These are phyloP conservation scores for Saccharomycopsis javanensis DNA, from an alignment of 805 yeast genomes.

Conservation along the genomic window DNA sequence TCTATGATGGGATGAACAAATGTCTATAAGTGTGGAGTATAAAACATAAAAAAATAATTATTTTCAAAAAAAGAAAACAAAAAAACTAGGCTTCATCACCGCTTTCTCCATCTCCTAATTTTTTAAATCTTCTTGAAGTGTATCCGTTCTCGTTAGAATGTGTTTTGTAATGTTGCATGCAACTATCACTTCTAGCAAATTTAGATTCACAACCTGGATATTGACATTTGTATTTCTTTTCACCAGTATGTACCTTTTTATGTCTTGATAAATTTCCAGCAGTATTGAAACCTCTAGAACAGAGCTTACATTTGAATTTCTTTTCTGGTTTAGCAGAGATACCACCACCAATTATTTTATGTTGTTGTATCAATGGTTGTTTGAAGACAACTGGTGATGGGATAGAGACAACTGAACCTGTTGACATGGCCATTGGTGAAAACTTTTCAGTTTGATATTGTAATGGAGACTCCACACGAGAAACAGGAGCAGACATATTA, in stretches of 20 bases:
- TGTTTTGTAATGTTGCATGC: constrained; percentile 20
- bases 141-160: constrained; percentile 20
- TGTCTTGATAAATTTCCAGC: constrained; percentile 70
- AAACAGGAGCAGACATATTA: not conserved
- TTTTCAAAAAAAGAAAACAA: not conserved
- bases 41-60: no score
- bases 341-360: not conserved
- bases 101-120: constrained; percentile 3
- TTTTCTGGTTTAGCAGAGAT: constrained; percentile 10
- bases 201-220: constrained; percentile 35
- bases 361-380: not conserved
- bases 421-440: not conserved
- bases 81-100: not conserved
- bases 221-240: constrained; percentile 59
- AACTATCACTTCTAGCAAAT: constrained; percentile 20
- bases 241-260: constrained; percentile 67
- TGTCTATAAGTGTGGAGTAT: not conserved
- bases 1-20: not conserved
- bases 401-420: not conserved
- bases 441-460: constrained; percentile 17
- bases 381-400: not conserved
- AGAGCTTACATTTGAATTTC: constrained; percentile 23
- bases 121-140: constrained; percentile 19
- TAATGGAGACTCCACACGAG: constrained; percentile 14
- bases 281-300: constrained; percentile 52